phyloP scores from a whole-genome alignment of 2,329 filamentous ascomycete species.

The Bipolaris victoriae region DNA sequence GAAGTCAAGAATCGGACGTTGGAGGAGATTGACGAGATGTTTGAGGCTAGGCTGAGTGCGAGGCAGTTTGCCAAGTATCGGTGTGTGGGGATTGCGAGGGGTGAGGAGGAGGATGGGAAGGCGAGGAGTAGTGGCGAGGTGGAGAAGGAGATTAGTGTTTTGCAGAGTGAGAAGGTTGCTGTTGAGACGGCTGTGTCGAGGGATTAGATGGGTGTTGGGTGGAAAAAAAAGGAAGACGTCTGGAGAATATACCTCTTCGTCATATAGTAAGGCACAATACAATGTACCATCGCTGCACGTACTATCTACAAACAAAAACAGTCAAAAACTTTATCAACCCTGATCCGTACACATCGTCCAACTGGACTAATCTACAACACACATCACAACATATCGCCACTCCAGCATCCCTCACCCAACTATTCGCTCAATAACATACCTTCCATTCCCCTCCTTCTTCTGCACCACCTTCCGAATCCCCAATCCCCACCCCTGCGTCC shows the following conservation, averaged over 20 bases:
- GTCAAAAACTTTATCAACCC: background rate
- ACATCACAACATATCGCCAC: constrained; percentile 3
- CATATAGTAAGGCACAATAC: background rate
- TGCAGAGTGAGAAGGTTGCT: constrained; percentile 36
- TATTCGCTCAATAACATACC: constrained; percentile 74
- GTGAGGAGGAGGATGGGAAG: constrained; percentile 21
- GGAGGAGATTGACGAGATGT: constrained; percentile 64
- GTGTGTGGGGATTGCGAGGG: constrained; percentile 29
- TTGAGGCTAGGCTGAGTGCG: constrained; percentile 51
- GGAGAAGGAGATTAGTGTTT: constrained; percentile 32
- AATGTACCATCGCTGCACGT: background rate
- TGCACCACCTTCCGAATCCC: constrained; percentile 85
- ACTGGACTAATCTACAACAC: background rate
- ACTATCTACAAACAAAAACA: background rate
- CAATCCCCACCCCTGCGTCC: constrained; percentile 78
- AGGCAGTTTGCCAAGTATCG: constrained; percentile 53
- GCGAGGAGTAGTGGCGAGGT: constrained; percentile 33
- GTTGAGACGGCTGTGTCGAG: constrained; percentile 32
- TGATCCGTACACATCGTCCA: background rate
- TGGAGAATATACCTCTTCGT: background rate
- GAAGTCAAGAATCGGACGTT: constrained; percentile 61
- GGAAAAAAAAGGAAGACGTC: too few species aligned
- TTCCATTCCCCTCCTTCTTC: constrained; percentile 68
- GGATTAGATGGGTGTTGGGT: constrained; percentile 18
- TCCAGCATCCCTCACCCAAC: constrained; percentile 30